Evolutionary conservation across 2,329 filamentous ascomycete genomes (phyloP), one percentile per base, ranked within the genome.

Genomic region (Coniochaeta pulveracea): DNA sequence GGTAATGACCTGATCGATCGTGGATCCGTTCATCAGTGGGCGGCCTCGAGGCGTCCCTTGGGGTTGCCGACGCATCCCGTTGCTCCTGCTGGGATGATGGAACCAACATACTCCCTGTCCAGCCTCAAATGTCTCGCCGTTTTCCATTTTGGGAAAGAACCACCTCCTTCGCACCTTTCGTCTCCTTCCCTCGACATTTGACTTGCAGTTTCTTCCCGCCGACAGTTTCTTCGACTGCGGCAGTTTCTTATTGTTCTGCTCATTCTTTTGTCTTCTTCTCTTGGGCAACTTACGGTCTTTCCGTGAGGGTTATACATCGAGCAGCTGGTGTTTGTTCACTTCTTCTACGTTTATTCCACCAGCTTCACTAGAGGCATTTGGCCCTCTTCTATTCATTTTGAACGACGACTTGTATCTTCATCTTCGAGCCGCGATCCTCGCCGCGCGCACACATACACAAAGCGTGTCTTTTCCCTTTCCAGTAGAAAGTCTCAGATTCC

Each of bases 321-420:
- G 8, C 21, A 23, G 8, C 18, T 31, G 19, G 18, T 21, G n/a
- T 14, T 22, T 19, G 18, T 28, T 28, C 27, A 17, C 4, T 28
- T 28, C 26, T 10, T 10, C 14, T 30, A n/a, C n/a, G 19, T 30
- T 19, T 30, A 30, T 10, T 28, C 14, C 10, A 21, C 28, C 18
- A 19, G 11, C 28, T 19, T 21, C 6, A 6, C 28, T 21, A 8
- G 28, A 31, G 28, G 28, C 28, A 19, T 31, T 19, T 14, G 28
- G 19, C 18, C 28, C 15, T 14, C 15, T 31, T 31, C 28, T 17
- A 19, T 31, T 31, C 28, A n/a, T n/a, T n/a, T n/a, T n/a, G n/a
- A n/a, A n/a, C n/a, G n/a, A n/a, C n/a, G n/a, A n/a, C n/a, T n/a
- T n/a, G n/a, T n/a, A n/a, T n/a, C n/a, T n/a, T n/a, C n/a, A n/a